These are phyloP conservation scores for Diaporthe sp. DNA, from an alignment of 2,329 filamentous ascomycete genomes.

Conservation along the genomic window DNA sequence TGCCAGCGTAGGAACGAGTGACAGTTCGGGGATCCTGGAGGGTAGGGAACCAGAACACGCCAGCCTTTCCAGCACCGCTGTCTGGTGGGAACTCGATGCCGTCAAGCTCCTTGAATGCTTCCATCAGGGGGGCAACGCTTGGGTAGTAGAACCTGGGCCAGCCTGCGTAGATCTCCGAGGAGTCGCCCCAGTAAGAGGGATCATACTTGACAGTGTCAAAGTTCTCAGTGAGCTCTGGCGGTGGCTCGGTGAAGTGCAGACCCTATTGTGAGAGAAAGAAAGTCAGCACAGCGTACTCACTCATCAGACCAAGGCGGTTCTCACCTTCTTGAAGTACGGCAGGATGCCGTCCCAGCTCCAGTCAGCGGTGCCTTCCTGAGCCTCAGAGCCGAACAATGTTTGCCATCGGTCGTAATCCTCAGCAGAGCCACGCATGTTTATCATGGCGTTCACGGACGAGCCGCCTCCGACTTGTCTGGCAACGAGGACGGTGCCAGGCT, in stretches of 20 bases:
- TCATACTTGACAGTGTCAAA: constrained; percentile 51
- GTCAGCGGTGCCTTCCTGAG: constrained; percentile 40
- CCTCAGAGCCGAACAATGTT: constrained; percentile 46
- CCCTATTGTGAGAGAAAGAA: constrained; percentile 1
- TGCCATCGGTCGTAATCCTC: constrained; percentile 54
- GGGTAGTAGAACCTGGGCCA: constrained; percentile 58
- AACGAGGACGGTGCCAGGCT: constrained; percentile 43
- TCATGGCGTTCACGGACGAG: constrained; percentile 54
- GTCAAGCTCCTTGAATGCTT: constrained; percentile 54
- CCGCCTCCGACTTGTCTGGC: constrained; percentile 54
- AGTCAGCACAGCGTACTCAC: neutral
- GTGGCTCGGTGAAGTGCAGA: constrained; percentile 45
- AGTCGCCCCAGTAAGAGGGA: constrained; percentile 54
- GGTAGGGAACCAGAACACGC: constrained; percentile 58
- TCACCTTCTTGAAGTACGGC: constrained; percentile 52
- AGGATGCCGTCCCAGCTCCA: constrained; percentile 51
- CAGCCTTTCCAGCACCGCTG: constrained; percentile 55
- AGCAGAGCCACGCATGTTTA: constrained; percentile 50
- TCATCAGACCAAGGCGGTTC: no score
- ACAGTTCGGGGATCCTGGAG: constrained; percentile 55
- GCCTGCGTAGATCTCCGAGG: constrained; percentile 52
- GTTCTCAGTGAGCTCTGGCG: constrained; percentile 43
- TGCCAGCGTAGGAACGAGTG: constrained; percentile 55
- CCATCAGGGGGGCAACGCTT: constrained; percentile 48
- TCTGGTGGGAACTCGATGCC: constrained; percentile 55